Base-by-base conservation (phyloP, 2,329 filamentous ascomycete species). In the Claviceps maximensis region DNA sequence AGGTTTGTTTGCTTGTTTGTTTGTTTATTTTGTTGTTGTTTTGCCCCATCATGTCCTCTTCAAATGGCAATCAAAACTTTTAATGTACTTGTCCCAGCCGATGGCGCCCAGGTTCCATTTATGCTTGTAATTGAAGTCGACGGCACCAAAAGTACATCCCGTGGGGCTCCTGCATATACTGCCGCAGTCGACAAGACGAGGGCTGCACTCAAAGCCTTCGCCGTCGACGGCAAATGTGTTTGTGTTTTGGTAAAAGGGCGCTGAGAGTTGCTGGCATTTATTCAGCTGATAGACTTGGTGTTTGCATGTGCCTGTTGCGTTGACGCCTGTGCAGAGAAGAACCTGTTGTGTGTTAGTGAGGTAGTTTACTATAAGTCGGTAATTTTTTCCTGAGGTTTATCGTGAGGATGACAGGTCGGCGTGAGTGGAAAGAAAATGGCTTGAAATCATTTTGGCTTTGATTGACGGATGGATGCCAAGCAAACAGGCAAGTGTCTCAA, bases 161-260 rank as follows among this genome's bases (percentile, higher is more conserved):
- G 71, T 73, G 2, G 74, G 74, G 47, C 74, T 76, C 4, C 51
- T 72, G 68, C 76, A 79, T 55, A 71, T 65, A 23, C 62, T 65
- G 36, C 64, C 64, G 60, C 76, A 79, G 25, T 61, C 53, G 51
- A 60, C 59, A 8, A 68, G 61, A 55, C 69, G 70, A 2, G 74
- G 75, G 60, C 65, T 74, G 65, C 76, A 79, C 56, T 60, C 64
- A 57, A 78, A 78, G 41, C 58, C 58, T 47, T 74, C 75, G 40
- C 69, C 73, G 55, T 78, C 75, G 8, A 73, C 73, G 2, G 73
- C 73, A 59, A 79, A 79, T 0, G 76, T 79, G 51, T 61, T 66
- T 33, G 68, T 65, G 62, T 76, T 74, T 42, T 62, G 56, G 57
- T 61, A 61, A 54, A 70, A 73, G n/a, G 66, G 67, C 9, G 59